Evolutionary conservation across 345 rosid species (phyloP), one percentile per base, ranked within the genome.

Genomic region (Populus davidiana): DNA sequence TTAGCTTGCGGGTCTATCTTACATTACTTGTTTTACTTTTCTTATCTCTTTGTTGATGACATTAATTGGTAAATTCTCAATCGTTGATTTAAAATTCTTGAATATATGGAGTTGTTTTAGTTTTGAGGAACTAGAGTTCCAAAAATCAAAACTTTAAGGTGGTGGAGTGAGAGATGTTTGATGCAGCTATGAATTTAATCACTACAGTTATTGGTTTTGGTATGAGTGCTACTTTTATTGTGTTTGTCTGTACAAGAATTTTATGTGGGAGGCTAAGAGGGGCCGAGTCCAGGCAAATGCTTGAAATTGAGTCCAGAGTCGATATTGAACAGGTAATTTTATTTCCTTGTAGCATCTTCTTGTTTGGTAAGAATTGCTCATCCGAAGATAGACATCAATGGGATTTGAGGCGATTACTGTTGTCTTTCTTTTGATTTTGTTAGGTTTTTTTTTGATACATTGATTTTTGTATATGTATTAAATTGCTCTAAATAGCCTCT

Each of bases 141-240:
- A 23, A 8, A 59, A 59, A 11, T 10, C 14, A 1, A 3, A n/a
- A 23, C 36, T 27, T 77, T 27, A 50, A 74, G 2, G 35, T 27
- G 54, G 29, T 59, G 64, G 29, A 68, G 52, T 59, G 23, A 23
- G 63, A 74, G 78, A 87, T 87, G 90, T 68, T 87, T 56, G 89
- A 79, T 77, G 75, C 89, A 17, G 83, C 80, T 17, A 81, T 85
- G 88, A 90, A 86, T 83, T 77, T 85, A 85, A 83, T 89, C 21
- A 86, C 96, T 20, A 87, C 90, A 4, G 49, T 87, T 7, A 87
- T 91, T 66, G 96, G 90, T 61, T 91, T 91, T 80, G 92, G 83
- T 52, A 85, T 86, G 90, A 90, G 91, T 80, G 89, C 87, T 8
- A 72, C 90, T 67, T 90, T 91, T 78, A 88, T 90, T 9, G 84